Evolutionary conservation across 1,284 basidiomycete genomes (phyloP), one percentile per base, ranked within the genome.

Genomic region (Cutaneotrichosporon sp.): DNA sequence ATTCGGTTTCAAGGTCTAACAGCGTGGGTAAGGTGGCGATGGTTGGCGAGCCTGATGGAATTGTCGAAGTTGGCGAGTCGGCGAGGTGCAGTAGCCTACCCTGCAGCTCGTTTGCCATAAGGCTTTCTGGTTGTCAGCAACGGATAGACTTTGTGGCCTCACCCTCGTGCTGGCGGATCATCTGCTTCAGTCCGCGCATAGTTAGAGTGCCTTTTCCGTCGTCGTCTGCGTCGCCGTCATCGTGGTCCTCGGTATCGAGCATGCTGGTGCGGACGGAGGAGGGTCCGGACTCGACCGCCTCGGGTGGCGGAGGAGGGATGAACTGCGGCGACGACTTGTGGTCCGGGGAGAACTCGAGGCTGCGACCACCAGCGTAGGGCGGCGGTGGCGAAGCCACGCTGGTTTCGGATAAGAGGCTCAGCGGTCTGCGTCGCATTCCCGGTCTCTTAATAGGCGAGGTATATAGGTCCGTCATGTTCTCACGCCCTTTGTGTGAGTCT

Each of bases 221-320:
- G 9, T 45, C 43, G 34, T 54, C 46, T n/a, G 45, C 50, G 34
- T 49, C 52, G 9, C 50, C 42, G 34, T 34, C 22, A 11, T 17
- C 39, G 10, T 38, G 47, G 3, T 17, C 32, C 8, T 52, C 54
- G 14, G 33, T 29, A 11, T 49, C 49, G 11, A 49, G 29, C 31
- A 54, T 35, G 26, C 57, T 59, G 17, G 51, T 52, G 33, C 57
- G 57, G 25, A 55, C 53, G 11, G 53, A 52, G 12, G 52, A 55
- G 10, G 57, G 57, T 3, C 57, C 57, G n/a, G 53, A 55, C 41
- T 59, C 57, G 38, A 55, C 29, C 2, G 22, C 17, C 10, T 50
- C 50, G 19, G 57, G 57, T n/a, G 53, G 57, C 22, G 57, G 57
- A 7, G 57, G 57, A 8, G 41, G 31, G 10, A 32, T 25, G 35